These are phyloP conservation scores for Pseudocercospora eumusae DNA, from an alignment of 2,329 filamentous ascomycete species.

Conservation along the genomic window DNA sequence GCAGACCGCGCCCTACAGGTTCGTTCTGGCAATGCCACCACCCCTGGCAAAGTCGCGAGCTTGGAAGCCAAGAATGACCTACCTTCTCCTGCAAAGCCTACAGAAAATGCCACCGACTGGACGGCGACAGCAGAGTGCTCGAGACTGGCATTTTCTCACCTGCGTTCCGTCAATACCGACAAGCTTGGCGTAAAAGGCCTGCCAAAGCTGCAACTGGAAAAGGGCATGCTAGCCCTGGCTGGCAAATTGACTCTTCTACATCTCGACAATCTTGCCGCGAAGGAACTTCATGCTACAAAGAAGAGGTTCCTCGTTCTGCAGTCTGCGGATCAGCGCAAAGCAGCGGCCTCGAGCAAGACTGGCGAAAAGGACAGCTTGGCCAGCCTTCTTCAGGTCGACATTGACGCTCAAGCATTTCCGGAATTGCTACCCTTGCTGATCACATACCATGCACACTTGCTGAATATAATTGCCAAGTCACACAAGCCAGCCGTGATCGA, in stretches of 20 bases:
- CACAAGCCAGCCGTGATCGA: constrained; percentile 64
- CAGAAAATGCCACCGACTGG: constrained; percentile 10
- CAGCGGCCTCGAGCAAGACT: not conserved
- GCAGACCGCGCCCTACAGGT: constrained; percentile 41
- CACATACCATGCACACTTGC: constrained; percentile 63
- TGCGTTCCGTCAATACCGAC: constrained; percentile 59
- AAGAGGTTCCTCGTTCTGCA: constrained; percentile 54
- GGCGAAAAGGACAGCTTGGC: constrained; percentile 52
- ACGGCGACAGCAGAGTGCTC: constrained; percentile 66
- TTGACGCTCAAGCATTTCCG: constrained; percentile 44
- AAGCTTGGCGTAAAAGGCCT: constrained; percentile 56
- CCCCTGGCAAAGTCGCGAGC: constrained; percentile 42
- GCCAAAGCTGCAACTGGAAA: constrained; percentile 69
- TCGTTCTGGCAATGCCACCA: constrained; percentile 54
- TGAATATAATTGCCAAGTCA: constrained; percentile 63
- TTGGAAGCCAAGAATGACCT: constrained; percentile 38
- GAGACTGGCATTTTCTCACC: constrained; percentile 64
- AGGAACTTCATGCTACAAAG: constrained; percentile 68
- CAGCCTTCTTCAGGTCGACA: constrained; percentile 63
- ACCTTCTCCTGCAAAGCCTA: constrained; percentile 42
- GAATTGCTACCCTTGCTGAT: constrained; percentile 57
- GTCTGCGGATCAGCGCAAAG: not conserved
- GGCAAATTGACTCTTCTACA: constrained; percentile 66
- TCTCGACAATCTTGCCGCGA: constrained; percentile 67
- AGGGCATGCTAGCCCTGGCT: constrained; percentile 69